These are phyloP conservation scores for Begonia peltatifolia DNA, from an alignment of 306 rosid genomes.

Conservation along the genomic window DNA sequence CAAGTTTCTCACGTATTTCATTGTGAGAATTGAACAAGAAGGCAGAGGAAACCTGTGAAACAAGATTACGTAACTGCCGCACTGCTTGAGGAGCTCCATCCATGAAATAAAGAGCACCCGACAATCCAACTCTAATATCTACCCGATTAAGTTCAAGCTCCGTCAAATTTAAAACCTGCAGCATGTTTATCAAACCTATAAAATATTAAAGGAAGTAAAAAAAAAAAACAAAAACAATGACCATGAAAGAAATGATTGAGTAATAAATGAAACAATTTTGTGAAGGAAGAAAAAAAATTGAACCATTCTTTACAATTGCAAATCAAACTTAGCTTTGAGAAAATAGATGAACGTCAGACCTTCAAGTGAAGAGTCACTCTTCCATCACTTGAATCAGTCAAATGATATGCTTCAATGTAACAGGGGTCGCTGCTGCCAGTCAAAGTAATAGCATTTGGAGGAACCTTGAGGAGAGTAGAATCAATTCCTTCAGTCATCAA, in stretches of 20 bases:
- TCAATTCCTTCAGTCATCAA: conserved; percentile 83
- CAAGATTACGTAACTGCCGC: conserved; percentile 89
- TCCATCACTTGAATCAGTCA: conserved; percentile 89
- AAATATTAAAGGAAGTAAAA: not conserved
- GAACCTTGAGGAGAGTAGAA: conserved; percentile 82
- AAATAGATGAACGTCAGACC: conserved; percentile 25
- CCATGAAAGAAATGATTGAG: not conserved
- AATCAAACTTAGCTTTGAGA: no score
- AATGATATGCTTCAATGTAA: conserved; percentile 92
- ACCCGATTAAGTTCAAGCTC: conserved; percentile 93
- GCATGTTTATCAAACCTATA: conserved; percentile 5
- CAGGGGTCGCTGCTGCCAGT: conserved; percentile 99
- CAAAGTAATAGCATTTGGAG: conserved; percentile 90
- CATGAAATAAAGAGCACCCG: conserved; percentile 87
- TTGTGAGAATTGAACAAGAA: not conserved
- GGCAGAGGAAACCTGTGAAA: conserved; percentile 68
- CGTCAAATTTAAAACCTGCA: conserved; percentile 89
- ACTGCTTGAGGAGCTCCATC: conserved; percentile 99
- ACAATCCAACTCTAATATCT: conserved; percentile 89
- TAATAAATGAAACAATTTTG: not conserved
- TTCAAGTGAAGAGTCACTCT: conserved; percentile 82
- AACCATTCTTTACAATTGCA: no score
- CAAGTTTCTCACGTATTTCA: no score
- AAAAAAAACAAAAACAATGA: not conserved
- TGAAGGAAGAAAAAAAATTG: no score